These are phyloP conservation scores for Picea glauca DNA, from an alignment of 75 land plant genomes.

Conservation along the genomic window DNA sequence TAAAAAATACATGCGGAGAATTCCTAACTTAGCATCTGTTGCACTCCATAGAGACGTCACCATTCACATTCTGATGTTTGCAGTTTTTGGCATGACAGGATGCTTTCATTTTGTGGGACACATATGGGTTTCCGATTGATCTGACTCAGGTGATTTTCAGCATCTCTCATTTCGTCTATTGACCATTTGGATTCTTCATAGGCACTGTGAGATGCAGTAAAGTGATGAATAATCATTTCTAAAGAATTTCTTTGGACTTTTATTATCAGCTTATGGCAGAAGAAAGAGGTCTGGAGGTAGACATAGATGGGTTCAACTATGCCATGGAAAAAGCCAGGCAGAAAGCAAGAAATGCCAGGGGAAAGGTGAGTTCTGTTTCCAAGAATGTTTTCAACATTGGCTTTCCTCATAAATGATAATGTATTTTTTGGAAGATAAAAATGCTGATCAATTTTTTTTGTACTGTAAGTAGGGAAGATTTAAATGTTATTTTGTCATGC, in stretches of 20 bases:
- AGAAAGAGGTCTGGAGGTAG: conserved; percentile 76
- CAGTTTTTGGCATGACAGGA: conserved; percentile 48
- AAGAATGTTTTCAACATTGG: neutral
- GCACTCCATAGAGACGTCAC: neutral
- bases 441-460: neutral
- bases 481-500: neutral
- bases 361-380: conserved; percentile 41
- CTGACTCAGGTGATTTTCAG: conserved; percentile 68
- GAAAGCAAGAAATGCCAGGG: conserved; percentile 81
- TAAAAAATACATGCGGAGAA: neutral
- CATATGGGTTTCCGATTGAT: conserved; percentile 92
- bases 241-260: conserved; percentile 2
- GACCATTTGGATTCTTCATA: neutral
- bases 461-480: neutral
- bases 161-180: neutral
- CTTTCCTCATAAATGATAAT: neutral
- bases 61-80: neutral
- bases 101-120: conserved; percentile 93
- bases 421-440: neutral
- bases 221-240: neutral
- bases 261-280: conserved; percentile 86
- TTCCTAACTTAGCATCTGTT: neutral
- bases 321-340: conserved; percentile 91
- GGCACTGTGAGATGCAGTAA: neutral
- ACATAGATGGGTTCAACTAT: conserved; percentile 68